phyloP scores from a whole-genome alignment of 441 rosid species.

The Pelargonium citronellum region DNA sequence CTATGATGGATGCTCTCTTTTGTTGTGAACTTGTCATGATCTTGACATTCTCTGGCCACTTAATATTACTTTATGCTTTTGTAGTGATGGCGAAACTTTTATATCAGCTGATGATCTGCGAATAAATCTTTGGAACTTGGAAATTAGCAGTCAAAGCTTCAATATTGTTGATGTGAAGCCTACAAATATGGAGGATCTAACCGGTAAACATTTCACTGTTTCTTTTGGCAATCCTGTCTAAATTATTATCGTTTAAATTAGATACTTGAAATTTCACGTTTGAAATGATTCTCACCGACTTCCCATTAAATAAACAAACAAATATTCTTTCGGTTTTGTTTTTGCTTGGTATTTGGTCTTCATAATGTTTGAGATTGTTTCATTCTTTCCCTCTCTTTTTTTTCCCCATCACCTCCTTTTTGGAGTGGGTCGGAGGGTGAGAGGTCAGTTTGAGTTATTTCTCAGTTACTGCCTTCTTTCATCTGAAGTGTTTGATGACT shows the following conservation, averaged over 20 bases:
- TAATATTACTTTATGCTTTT: slow-evolving; percentile 14
- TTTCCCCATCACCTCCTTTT: slow-evolving; percentile 5
- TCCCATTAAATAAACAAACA: too few species aligned
- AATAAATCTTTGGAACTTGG: slow-evolving; percentile 95
- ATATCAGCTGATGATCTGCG: slow-evolving; percentile 95
- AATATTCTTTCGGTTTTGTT: too few species aligned
- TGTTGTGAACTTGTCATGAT: not conserved
- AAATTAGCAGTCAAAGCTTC: slow-evolving; percentile 89
- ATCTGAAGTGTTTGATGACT: not conserved
- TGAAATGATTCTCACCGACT: too few species aligned
- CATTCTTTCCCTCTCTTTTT: not conserved
- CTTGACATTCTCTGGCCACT: slow-evolving; percentile 13
- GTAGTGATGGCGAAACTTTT: slow-evolving; percentile 95
- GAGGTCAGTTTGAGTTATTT: not conserved
- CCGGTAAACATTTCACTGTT: slow-evolving; percentile 38
- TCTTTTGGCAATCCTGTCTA: not conserved
- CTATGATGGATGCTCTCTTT: not conserved
- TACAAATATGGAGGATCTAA: slow-evolving; percentile 93
- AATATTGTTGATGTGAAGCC: slow-evolving; percentile 96
- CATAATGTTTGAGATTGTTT: not conserved
- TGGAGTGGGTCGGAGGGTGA: not conserved
- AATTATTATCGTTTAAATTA: not conserved
- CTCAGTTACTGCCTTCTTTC: too few species aligned
- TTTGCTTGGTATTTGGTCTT: too few species aligned
- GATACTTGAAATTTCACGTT: not conserved